Percentiles rank a stretch among this genome's conserved stretches.
Evolutionary conservation across 202 grass and related monocot genomes (phyloP).

Genomic region (Miscanthus sacchariflorus): DNA sequence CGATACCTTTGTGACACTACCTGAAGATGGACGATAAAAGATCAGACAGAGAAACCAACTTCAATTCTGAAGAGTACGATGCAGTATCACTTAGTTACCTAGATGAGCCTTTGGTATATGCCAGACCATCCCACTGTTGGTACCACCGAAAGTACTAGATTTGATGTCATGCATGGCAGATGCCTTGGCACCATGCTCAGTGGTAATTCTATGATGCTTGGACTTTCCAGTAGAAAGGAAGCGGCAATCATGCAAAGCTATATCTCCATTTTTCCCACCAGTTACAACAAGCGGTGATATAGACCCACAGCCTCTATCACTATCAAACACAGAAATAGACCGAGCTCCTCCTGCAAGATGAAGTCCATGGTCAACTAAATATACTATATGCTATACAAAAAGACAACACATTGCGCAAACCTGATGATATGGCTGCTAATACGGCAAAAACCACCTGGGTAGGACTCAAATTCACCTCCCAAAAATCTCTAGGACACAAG

Average conservation of each 20-base stretch:
- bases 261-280: constrained; percentile 89
- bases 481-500: not conserved
- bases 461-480: not conserved
- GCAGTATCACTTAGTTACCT: constrained; percentile 60
- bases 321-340: constrained; percentile 86
- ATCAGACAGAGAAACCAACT: constrained; percentile 53
- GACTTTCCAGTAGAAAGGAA: constrained; percentile 85
- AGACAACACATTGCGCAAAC: not conserved
- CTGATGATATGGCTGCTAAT: not conserved
- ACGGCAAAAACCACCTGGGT: not conserved
- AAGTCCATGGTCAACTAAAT: constrained; percentile 46
- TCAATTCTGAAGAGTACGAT: constrained; percentile 36
- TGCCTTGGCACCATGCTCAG: constrained; percentile 51
- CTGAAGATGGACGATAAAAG: constrained; percentile 56
- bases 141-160: constrained; percentile 49
- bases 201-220: constrained; percentile 60
- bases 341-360: constrained; percentile 84
- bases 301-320: constrained; percentile 72
- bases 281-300: constrained; percentile 85
- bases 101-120: constrained; percentile 96
- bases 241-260: constrained; percentile 87
- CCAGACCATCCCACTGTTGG: constrained; percentile 79
- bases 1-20: constrained; percentile 79
- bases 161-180: constrained; percentile 48
- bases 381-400: constrained; percentile 38